A percentile compares a stretch with the other conserved stretches of the same genome.
Conservation (phyloP, 1,139 yeast species). For the Magnusiomyces tetraspermus region DNA sequence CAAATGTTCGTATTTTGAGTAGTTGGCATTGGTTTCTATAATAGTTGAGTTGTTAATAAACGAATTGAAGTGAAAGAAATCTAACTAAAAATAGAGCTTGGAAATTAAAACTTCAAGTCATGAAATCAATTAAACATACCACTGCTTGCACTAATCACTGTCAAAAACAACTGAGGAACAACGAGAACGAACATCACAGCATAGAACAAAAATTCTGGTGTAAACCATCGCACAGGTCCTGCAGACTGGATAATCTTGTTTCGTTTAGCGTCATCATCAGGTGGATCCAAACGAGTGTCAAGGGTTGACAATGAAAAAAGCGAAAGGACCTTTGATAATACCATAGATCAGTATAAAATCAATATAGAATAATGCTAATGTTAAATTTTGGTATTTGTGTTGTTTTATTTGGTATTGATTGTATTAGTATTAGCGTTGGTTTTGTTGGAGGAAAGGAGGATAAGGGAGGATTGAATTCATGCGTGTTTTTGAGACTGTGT, state of each 20-base stretch:
- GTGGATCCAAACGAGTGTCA: conserved; percentile 61
- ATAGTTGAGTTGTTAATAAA: conserved; percentile 1
- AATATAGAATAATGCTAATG: too few relatives aligned
- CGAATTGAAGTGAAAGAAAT: too few relatives aligned
- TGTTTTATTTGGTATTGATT: too few relatives aligned
- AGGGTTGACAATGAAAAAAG: conserved; percentile 62
- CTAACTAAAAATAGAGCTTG: not conserved
- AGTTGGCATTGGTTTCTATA: conserved; percentile 62
- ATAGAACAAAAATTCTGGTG: conserved; percentile 65
- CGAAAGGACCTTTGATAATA: conserved; percentile 13
- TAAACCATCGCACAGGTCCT: conserved; percentile 56
- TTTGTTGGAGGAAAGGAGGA: not conserved
- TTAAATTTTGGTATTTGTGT: too few relatives aligned
- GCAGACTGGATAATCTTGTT: conserved; percentile 39
- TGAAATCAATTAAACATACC: conserved; percentile 13
- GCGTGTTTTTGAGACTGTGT: too few relatives aligned
- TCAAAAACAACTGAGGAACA: conserved; percentile 73
- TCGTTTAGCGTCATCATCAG: conserved; percentile 39
- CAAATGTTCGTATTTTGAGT: conserved; percentile 48
- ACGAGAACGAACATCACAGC: conserved; percentile 50
- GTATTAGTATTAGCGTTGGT: too few relatives aligned
- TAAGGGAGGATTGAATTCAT: not conserved
- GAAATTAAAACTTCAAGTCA: not conserved
- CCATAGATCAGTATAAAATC: too few relatives aligned
- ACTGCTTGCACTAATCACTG: conserved; percentile 75